Conservation (phyloP, 345 rosid genomes). For the Diplotaxis tenuifolia region DNA sequence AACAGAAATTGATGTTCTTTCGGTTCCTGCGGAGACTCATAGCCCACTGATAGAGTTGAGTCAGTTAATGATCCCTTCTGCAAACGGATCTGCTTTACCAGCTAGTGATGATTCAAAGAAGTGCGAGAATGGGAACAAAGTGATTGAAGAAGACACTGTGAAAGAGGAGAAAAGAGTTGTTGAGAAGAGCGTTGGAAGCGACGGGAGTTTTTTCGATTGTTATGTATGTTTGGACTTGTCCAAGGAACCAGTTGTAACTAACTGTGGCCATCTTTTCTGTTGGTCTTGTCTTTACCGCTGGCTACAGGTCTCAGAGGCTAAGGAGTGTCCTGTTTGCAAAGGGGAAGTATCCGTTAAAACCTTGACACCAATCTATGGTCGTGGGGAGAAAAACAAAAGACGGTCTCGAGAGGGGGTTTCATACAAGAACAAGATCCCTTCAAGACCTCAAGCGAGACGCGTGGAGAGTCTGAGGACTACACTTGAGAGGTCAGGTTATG, state of each 20-base stretch:
- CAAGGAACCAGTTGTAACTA: slow-evolving; percentile 80
- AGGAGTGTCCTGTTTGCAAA: slow-evolving; percentile 94
- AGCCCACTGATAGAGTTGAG: slow-evolving; percentile 42
- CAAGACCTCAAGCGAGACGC: slow-evolving; percentile 67
- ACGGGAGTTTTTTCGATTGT: slow-evolving; percentile 76
- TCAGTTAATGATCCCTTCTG: slow-evolving; percentile 40
- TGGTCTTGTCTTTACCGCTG: slow-evolving; percentile 87
- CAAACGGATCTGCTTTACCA: slow-evolving; percentile 45
- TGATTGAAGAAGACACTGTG: slow-evolving; percentile 45
- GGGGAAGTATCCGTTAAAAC: slow-evolving; percentile 70
- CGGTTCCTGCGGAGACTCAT: slow-evolving; percentile 37
- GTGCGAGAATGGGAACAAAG: slow-evolving; percentile 63
- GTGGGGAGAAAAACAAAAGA: slow-evolving; percentile 48
- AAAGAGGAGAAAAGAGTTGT: slow-evolving; percentile 49
- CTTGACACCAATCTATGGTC: slow-evolving; percentile 85
- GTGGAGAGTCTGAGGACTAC: slow-evolving; percentile 82
- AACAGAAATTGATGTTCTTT: slow-evolving; percentile 40
- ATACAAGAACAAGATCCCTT: slow-evolving; percentile 54
- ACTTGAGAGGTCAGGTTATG: slow-evolving; percentile 50
- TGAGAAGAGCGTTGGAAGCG: slow-evolving; percentile 52
- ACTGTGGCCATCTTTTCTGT: slow-evolving; percentile 91
- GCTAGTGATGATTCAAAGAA: slow-evolving; percentile 51
- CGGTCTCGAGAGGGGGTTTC: slow-evolving; percentile 46
- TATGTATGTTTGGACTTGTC: slow-evolving; percentile 75
- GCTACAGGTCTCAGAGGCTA: slow-evolving; percentile 72